phyloP scores from a whole-genome alignment of 345 rosid genomes.

The Moricandia moricandioides region DNA sequence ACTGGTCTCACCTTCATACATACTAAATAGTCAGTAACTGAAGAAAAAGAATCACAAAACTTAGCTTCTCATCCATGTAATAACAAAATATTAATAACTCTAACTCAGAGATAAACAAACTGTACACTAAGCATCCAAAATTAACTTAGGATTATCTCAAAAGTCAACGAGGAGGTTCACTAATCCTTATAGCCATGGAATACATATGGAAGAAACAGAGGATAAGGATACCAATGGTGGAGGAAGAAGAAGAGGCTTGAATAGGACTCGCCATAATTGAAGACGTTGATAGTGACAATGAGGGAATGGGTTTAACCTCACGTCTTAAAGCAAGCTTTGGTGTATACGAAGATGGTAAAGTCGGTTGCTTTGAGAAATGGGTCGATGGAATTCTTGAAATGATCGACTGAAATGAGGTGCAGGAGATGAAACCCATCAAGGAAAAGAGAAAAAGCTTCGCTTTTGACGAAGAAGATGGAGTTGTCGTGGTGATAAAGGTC shows the following conservation, averaged over 20 bases:
- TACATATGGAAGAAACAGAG: not conserved
- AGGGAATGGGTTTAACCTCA: constrained; percentile 24
- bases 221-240: constrained; percentile 43
- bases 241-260: constrained; percentile 51
- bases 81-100: not conserved
- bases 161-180: constrained; percentile 4
- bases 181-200: constrained; percentile 3
- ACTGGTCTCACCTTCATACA: constrained; percentile 44
- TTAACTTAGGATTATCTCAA: not conserved
- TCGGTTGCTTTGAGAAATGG: constrained; percentile 9
- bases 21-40: not conserved
- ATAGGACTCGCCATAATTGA: constrained; percentile 41
- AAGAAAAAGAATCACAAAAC: not conserved
- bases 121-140: not conserved
- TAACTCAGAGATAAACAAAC: not conserved
- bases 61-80: not conserved
- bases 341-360: constrained; percentile 5
- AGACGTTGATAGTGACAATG: constrained; percentile 16
- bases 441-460: not conserved
- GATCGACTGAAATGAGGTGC: constrained; percentile 18
- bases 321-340: constrained; percentile 20
- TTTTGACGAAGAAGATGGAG: constrained; percentile 17
- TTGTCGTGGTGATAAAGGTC: not conserved
- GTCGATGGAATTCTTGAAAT: constrained; percentile 13
- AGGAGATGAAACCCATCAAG: constrained; percentile 48